Evolutionary conservation across 2,329 filamentous ascomycete species (phyloP).

Genomic region (Dryadomyces quercivorus): DNA sequence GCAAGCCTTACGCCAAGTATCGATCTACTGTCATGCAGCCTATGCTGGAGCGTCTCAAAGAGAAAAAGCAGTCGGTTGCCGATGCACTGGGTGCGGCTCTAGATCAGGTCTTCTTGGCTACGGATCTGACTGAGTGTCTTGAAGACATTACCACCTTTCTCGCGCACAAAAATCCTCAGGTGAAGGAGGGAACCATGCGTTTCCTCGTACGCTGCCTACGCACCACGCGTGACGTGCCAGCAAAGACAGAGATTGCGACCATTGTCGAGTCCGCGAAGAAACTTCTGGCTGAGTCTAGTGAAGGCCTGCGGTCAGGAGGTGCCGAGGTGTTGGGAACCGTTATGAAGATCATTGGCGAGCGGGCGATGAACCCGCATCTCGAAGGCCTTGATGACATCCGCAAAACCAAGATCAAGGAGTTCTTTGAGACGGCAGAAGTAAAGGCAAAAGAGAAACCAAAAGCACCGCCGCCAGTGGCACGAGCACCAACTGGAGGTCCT

Average conservation of each 20-base stretch:
- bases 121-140: constrained; percentile 71
- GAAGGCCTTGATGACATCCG: constrained; percentile 92
- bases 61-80: constrained; percentile 84
- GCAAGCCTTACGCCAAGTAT: constrained; percentile 68
- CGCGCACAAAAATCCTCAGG: constrained; percentile 91
- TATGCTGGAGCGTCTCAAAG: constrained; percentile 91
- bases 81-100: constrained; percentile 80
- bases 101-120: constrained; percentile 55
- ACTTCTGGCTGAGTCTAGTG: constrained; percentile 77
- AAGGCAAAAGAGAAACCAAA: constrained; percentile 91
- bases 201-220: constrained; percentile 84
- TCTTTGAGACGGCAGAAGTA: constrained; percentile 67
- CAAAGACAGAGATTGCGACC: constrained; percentile 67
- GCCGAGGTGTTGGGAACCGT: constrained; percentile 86
- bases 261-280: constrained; percentile 88
- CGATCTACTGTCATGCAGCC: constrained; percentile 69
- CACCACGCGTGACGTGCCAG: constrained; percentile 71
- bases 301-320: constrained; percentile 73
- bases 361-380: constrained; percentile 84
- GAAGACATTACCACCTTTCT: constrained; percentile 80
- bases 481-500: constrained; percentile 27
- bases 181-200: constrained; percentile 89
- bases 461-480: constrained; percentile 38
- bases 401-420: constrained; percentile 93
- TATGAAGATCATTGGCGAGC: constrained; percentile 98